phyloP scores from a whole-genome alignment of 768 basidiomycete species.

The Russula emetica region DNA sequence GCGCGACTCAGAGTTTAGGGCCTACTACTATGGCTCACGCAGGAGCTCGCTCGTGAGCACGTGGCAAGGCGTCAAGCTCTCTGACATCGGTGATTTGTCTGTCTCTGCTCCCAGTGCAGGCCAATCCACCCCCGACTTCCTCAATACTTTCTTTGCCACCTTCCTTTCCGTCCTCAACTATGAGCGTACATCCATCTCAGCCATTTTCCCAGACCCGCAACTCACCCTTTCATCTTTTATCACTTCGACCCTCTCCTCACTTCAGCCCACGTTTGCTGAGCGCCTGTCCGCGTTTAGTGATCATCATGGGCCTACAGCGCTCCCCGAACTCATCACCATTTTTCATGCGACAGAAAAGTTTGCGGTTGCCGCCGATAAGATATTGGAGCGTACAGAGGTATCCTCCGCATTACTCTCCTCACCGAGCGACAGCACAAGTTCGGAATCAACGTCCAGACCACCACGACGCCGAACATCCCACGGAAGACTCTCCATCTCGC shows the following conservation, averaged over 20 bases:
- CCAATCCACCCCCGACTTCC: conserved; percentile 59
- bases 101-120: conserved; percentile 27
- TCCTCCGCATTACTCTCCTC: conserved; percentile 14
- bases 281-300: conserved; percentile 69
- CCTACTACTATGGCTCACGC: conserved; percentile 89
- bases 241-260: conserved; percentile 69
- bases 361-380: conserved; percentile 62
- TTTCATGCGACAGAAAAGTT: conserved; percentile 82
- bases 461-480: conserved; percentile 21
- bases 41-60: conserved; percentile 55
- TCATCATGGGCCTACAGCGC: conserved; percentile 55
- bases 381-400: conserved; percentile 60
- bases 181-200: conserved; percentile 69
- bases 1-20: conserved; percentile 86
- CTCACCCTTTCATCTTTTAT: conserved; percentile 76
- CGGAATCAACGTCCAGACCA: conserved; percentile 7
- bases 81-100: conserved; percentile 44
- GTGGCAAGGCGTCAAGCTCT: conserved; percentile 63
- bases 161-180: conserved; percentile 62
- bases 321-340: conserved; percentile 65
- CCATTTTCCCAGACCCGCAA: conserved; percentile 85
- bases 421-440: conserved; percentile 28
- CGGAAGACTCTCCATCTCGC: conserved; percentile 31
- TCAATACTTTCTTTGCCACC: conserved; percentile 67
- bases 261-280: conserved; percentile 79